Evolutionary conservation across 2,329 filamentous ascomycete genomes (phyloP), one percentile per base, ranked within the genome.

Genomic region (Pseudocercospora pini-densiflorae): DNA sequence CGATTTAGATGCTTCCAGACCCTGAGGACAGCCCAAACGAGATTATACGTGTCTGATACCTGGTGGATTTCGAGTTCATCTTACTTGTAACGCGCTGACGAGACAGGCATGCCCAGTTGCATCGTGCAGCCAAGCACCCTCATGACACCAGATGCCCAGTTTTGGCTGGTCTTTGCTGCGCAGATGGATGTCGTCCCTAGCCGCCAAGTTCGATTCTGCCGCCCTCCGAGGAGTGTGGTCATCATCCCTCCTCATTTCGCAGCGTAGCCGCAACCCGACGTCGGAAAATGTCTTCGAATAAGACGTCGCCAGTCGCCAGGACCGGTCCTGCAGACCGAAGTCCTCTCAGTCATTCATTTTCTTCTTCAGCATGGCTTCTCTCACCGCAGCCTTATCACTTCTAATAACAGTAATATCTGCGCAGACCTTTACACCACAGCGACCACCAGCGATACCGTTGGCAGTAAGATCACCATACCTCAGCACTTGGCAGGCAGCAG

Each of bases 391-490:
- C 60, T 23, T 69, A 33, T 47, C 65, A 29, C 31, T 67, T 24
- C 43, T 72, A 55, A 59, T 71, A 40, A 40, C 68, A 54, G 47
- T 64, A 62, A 66, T 67, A 55, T 57, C 63, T 36, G 73, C 71
- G 14, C 67, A 76, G 54, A 87, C 82, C 1, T 92, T 91, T 74
- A 82, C 80, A 40, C 90, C 90, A 36, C 85, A 87, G 40, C 84
- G 88, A 6, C 89, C 90, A 49, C 90, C 90, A 16, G 85, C 90
- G 1, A 82, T 91, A 29, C 91, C 92, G 12, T 79, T 94, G 36
- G 90, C 90, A 51, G 91, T 94, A 53, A 88, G 87, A 68, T 90
- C 88, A 9, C 92, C 92, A 0, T 94, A 94, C 71, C 79, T 94
- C 16, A 92, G 87, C 75, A 86, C 88, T 14, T 92, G 90, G 89